A percentile compares a stretch with the other conserved stretches of the same genome.
phyloP scores from a whole-genome alignment of 495 filamentous ascomycete genomes.

The Talaromyces borbonicus region DNA sequence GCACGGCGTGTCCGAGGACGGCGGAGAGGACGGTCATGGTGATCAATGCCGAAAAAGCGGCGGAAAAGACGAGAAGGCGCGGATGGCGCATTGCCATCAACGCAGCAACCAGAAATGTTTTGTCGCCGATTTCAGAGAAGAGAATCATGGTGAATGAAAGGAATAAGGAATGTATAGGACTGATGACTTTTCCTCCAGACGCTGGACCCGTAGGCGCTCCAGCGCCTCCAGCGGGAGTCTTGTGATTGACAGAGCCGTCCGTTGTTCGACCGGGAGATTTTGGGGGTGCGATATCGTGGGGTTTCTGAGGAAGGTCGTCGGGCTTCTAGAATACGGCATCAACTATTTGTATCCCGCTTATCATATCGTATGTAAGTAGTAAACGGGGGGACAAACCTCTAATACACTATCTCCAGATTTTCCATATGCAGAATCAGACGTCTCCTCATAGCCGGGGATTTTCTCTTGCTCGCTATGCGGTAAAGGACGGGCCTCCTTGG shows the following conservation, averaged over 20 bases:
- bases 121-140: conserved; percentile 95
- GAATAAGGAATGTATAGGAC: conserved; percentile 81
- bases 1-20: conserved; percentile 87
- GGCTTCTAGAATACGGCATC: conserved; percentile 61
- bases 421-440: conserved; percentile 18
- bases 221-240: conserved; percentile 26
- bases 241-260: conserved; percentile 54
- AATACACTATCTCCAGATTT: conserved; percentile 41
- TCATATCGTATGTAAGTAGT: too few species aligned
- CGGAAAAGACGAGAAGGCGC: conserved; percentile 83
- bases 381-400: conserved; percentile 43
- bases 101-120: conserved; percentile 94
- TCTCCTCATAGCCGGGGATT: conserved; percentile 31
- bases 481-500: conserved; percentile 74
- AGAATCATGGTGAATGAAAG: conserved; percentile 96
- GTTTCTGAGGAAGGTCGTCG: conserved; percentile 64
- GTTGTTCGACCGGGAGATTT: conserved; percentile 57
- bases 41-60: conserved; percentile 83
- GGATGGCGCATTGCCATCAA: conserved; percentile 99
- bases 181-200: conserved; percentile 55
- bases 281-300: conserved; percentile 68
- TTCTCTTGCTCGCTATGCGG: conserved; percentile 69
- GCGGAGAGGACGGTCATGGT: conserved; percentile 96
- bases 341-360: too few species aligned
- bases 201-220: conserved; percentile 19